Percentiles rank a stretch among this genome's conserved stretches.
Evolutionary conservation across 768 basidiomycete species (phyloP).

Genomic region (Pleurotus sapidus): DNA sequence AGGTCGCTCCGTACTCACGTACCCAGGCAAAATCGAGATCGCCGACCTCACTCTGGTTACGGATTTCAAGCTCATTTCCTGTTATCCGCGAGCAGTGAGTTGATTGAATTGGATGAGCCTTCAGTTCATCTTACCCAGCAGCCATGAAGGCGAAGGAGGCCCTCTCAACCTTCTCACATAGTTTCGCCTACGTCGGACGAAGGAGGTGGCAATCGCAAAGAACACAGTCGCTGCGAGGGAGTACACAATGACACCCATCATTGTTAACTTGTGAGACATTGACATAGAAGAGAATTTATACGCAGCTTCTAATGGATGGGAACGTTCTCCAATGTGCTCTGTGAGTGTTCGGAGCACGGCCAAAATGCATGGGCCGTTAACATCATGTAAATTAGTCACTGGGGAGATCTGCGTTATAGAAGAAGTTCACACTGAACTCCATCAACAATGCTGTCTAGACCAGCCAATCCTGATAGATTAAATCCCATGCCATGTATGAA

Average conservation of each 20-base stretch:
- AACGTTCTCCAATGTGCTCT: neutral
- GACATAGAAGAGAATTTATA: neutral
- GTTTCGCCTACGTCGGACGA: neutral
- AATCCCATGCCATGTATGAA: neutral
- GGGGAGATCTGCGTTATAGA: neutral
- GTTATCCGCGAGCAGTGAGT: neutral
- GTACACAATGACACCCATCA: neutral
- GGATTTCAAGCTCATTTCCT: constrained; percentile 22
- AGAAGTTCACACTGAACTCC: neutral
- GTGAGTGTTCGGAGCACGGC: neutral
- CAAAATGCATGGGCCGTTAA: neutral
- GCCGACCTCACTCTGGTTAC: constrained; percentile 21
- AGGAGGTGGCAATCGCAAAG: neutral
- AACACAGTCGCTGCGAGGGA: neutral
- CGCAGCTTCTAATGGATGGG: neutral
- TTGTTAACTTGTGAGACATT: neutral
- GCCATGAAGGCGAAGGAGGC: constrained; percentile 2
- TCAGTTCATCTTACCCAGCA: neutral
- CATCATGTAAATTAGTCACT: neutral
- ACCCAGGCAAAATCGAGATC: constrained; percentile 25
- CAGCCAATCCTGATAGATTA: neutral
- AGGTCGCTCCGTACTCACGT: constrained; percentile 22
- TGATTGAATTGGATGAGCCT: neutral
- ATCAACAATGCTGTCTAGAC: neutral
- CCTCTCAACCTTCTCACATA: neutral